Percentiles rank a stretch among this genome's conserved stretches.
Conservation (phyloP, 768 basidiomycete species). For the Asterophora lycoperdoides region DNA sequence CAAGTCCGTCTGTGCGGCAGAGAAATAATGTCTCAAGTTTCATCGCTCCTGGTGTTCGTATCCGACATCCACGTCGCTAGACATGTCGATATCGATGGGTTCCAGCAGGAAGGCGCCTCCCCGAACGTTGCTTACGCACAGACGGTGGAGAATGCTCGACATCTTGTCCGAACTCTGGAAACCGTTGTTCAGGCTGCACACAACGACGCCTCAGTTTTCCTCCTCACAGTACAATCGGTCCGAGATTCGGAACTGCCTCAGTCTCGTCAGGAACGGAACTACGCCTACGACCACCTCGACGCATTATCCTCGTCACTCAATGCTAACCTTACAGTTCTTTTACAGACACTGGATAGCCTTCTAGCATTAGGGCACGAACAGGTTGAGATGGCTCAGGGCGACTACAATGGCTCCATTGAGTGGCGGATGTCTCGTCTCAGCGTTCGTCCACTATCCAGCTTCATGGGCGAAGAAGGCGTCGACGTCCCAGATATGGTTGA, state of each 20-base stretch:
- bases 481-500: constrained; percentile 47
- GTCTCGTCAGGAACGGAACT: constrained; percentile 28
- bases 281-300: constrained; percentile 44
- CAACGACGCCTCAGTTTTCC: constrained; percentile 61
- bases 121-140: constrained; percentile 53
- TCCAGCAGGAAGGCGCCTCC: constrained; percentile 45
- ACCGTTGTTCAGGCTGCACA: constrained; percentile 66
- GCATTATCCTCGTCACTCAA: constrained; percentile 47
- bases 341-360: constrained; percentile 59
- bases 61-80: constrained; percentile 75
- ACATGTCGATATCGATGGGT: constrained; percentile 79
- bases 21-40: constrained; percentile 51
- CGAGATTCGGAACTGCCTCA: constrained; percentile 32
- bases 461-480: constrained; percentile 27
- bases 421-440: constrained; percentile 74
- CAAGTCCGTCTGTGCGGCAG: constrained; percentile 42
- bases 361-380: constrained; percentile 66
- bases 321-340: constrained; percentile 51
- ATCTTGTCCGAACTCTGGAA: constrained; percentile 68
- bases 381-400: constrained; percentile 61
- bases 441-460: constrained; percentile 36
- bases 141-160: constrained; percentile 65
- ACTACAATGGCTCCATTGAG: constrained; percentile 72
- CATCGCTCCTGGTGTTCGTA: constrained; percentile 53
- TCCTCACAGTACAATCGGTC: constrained; percentile 56